Evolutionary conservation across 2,329 filamentous ascomycete species (phyloP), one percentile per base, ranked within the genome.

Genomic region (Sordariomycetes sp.): DNA sequence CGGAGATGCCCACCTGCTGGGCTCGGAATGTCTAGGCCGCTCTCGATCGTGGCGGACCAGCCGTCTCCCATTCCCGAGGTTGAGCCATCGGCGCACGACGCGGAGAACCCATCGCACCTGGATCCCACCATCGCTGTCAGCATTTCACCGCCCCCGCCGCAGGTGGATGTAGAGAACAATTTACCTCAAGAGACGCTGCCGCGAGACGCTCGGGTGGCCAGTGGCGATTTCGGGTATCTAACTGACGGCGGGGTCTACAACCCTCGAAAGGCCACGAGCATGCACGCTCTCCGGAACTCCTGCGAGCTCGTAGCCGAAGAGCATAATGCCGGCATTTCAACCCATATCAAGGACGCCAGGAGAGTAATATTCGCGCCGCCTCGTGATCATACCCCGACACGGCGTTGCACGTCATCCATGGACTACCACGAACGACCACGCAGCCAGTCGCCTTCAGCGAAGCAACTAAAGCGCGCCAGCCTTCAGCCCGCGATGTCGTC

Each of bases 31-130:
- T 74, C 79, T 1, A 73, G 79, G 6, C 78, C 79, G 1, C 67
- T 83, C 11, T 83, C 80, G 1, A 75, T 80, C 53, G 79, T 83
- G 2, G 68, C 76, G 56, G 80, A 83, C 59, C 75, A 80, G 53
- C 78, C 79, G 0, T 80, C 79, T 0, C 77, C 78, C 1, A 64
- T 60, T 61, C 64, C 34, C 63, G 67, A 14, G 62, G 10, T 53
- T 14, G 56, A 53, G 18, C 46, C 48, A 12, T 50, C 50, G 8
- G 34, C 46, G 16, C 20, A 20, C 22, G 3, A 57, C 20, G 50
- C 43, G 11, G 25, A 34, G 46, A 57, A 25, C 18, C 43, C 54
- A 5, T 50, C 40, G 28, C 25, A 50, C 10, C 18, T 22, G 7
- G 55, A 57, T 14, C 14, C 46, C 12, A 57, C 55, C 2, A 53